Evolutionary conservation across 257 asterid species (phyloP).

Genomic region (Salvia hispanica): DNA sequence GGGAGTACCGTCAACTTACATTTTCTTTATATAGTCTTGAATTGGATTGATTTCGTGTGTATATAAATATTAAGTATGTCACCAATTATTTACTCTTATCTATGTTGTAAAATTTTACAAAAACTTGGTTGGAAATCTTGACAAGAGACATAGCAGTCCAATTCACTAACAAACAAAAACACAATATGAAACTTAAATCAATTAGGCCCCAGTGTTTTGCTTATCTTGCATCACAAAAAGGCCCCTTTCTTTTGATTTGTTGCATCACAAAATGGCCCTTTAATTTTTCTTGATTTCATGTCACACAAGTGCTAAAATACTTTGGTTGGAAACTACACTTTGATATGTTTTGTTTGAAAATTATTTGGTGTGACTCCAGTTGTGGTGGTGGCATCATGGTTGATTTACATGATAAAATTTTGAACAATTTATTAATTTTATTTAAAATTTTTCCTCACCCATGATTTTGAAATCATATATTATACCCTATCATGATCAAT

Average conservation of each 20-base stretch:
- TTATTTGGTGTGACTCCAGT: not conserved
- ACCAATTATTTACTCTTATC: too few species aligned
- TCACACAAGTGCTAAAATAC: slow-evolving; percentile 14
- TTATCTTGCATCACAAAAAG: not conserved
- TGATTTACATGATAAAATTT: too few species aligned
- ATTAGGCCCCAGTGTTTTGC: slow-evolving; percentile 29
- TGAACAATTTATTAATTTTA: slow-evolving; percentile 3
- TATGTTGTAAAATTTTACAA: not conserved
- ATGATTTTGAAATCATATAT: too few species aligned
- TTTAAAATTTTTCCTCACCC: slow-evolving; percentile 20
- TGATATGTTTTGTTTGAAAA: not conserved
- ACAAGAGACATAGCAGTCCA: slow-evolving; percentile 15
- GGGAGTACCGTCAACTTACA: too few species aligned
- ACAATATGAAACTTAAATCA: slow-evolving; percentile 24
- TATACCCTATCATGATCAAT: too few species aligned
- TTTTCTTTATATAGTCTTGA: too few species aligned
- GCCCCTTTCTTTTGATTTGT: too few species aligned
- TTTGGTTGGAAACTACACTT: slow-evolving; percentile 20
- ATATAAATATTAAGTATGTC: too few species aligned
- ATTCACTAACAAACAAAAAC: slow-evolving; percentile 38
- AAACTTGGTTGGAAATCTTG: slow-evolving; percentile 13
- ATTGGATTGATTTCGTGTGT: too few species aligned
- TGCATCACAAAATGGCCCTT: not conserved
- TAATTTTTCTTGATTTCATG: slow-evolving; percentile 26
- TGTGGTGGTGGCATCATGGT: too few species aligned